These are phyloP conservation scores for Nemania sp. DNA, from an alignment of 2,329 filamentous ascomycete species.

Conservation along the genomic window DNA sequence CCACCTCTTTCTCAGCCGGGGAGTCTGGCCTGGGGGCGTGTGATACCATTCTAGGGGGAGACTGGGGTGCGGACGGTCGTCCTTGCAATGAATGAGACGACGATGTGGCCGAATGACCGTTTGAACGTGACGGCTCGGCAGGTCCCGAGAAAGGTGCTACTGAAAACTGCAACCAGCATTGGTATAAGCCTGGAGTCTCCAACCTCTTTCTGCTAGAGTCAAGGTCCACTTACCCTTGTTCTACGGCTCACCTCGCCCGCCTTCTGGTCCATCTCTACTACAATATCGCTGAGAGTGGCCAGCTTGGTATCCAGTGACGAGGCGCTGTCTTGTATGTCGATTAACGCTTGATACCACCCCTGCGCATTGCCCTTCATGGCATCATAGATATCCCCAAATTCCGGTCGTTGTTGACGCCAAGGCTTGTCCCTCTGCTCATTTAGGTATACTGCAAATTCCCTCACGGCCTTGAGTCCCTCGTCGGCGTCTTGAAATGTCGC, in stretches of 20 bases:
- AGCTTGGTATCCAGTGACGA: slow-evolving; percentile 77
- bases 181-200: slow-evolving; percentile 19
- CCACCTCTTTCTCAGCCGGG: slow-evolving; percentile 44
- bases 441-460: slow-evolving; percentile 82
- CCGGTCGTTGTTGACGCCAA: slow-evolving; percentile 71
- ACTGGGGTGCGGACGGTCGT: slow-evolving; percentile 40
- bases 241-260: slow-evolving; percentile 85
- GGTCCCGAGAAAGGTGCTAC: slow-evolving; percentile 49
- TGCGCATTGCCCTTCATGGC: slow-evolving; percentile 95
- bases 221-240: slow-evolving; percentile 70
- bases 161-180: slow-evolving; percentile 44
- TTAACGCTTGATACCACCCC: slow-evolving; percentile 86
- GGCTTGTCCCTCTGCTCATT: slow-evolving; percentile 71
- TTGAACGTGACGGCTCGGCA: slow-evolving; percentile 36
- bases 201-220: neutral
- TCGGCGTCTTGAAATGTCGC: slow-evolving; percentile 83
- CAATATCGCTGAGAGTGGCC: slow-evolving; percentile 78
- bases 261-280: slow-evolving; percentile 86
- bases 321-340: slow-evolving; percentile 79
- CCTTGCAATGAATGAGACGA: slow-evolving; percentile 42
- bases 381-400: slow-evolving; percentile 78
- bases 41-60: slow-evolving; percentile 43
- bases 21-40: slow-evolving; percentile 45
- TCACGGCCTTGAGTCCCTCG: slow-evolving; percentile 80
- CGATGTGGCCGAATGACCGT: slow-evolving; percentile 38